Evolutionary conservation across 257 asterid genomes (phyloP), one percentile per base, ranked within the genome.

Genomic region (Nicotiana benthamiana): DNA sequence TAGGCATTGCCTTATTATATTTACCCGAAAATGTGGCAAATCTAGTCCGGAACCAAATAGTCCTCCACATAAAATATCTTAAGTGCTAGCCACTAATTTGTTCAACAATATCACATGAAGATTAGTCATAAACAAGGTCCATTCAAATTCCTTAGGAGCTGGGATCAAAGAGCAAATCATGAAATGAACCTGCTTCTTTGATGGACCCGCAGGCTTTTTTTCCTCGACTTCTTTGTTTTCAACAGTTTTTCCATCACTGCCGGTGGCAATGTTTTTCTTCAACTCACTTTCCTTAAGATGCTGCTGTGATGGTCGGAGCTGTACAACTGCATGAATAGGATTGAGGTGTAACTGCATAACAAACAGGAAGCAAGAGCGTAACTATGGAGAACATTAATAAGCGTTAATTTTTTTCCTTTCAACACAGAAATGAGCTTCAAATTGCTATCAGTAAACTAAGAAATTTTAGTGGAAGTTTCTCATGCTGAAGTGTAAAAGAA

Each of bases 281-380:
- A 88, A 80, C n/a, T 82, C 88, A 81, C 74, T 82, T 63, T 87
- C 48, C 81, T 84, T 86, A 53, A 81, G 88, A 83, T 88, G 93
- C 20, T 77, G 75, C 93, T 87, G 81, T 12, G 97, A 90, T 85
- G 98, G 94, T 81, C 97, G 94, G 64, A 95, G 96, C 87, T 95
- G 99, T 62, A 91, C 90, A 75, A 90, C 89, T 83, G 97, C 89
- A 83, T 93, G 92, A 85, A 95, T 61, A 81, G 95, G 97, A 83
- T 85, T 90, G 90, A 93, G 87, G 93, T 91, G 91, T 79, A 95
- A 86, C 99, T 95, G 95, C 94, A 90, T 63, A 75, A 85, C 79
- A 86, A 80, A 87, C 61, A 83, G 75, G 43, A 48, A 76, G 43
- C 53, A 34, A 76, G 80, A 46, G 16, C 34, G 40, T 72, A 20